Conservation (phyloP, 352 stramenopile species). For the Globisporangium paroecandrum region DNA sequence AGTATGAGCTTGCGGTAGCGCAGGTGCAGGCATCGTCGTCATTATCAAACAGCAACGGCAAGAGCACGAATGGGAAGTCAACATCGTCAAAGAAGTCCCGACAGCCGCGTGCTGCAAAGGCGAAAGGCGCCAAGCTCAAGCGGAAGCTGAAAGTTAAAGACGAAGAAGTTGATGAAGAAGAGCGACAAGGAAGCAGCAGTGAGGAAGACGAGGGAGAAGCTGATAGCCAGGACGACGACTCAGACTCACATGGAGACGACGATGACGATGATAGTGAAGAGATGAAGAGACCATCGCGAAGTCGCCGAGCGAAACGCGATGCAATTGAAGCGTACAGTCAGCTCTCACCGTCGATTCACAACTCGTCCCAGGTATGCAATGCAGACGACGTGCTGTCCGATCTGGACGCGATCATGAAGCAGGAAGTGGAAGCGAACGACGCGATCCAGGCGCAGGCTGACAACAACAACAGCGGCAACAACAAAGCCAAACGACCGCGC, state of each 20-base stretch:
- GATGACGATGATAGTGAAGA: conserved; percentile 12
- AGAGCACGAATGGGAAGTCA: background rate
- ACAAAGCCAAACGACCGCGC: conserved; percentile 1
- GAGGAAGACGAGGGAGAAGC: conserved; percentile 12
- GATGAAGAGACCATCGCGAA: conserved; percentile 7
- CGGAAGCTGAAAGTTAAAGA: conserved; percentile 11
- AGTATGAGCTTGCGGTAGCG: conserved; percentile 27
- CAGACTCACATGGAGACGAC: conserved; percentile 7
- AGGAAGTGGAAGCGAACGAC: conserved; percentile 27
- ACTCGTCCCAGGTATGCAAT: conserved; percentile 33
- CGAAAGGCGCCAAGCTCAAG: conserved; percentile 35
- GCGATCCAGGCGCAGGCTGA: conserved; percentile 2
- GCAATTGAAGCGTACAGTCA: conserved; percentile 39
- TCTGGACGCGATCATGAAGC: conserved; percentile 44
- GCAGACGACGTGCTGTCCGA: conserved; percentile 39
- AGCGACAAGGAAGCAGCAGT: conserved; percentile 4
- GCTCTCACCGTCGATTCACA: conserved; percentile 21
- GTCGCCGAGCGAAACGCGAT: conserved; percentile 14
- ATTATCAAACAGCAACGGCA: background rate
- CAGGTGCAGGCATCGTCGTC: background rate
- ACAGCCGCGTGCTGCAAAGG: conserved; percentile 8
- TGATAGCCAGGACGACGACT: conserved; percentile 21
- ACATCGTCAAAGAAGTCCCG: conserved; percentile 1
- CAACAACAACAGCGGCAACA: background rate
- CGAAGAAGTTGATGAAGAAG: conserved; percentile 19